These are phyloP conservation scores for Venturia oleaginea DNA, from an alignment of 2,329 filamentous ascomycete genomes.

Conservation along the genomic window DNA sequence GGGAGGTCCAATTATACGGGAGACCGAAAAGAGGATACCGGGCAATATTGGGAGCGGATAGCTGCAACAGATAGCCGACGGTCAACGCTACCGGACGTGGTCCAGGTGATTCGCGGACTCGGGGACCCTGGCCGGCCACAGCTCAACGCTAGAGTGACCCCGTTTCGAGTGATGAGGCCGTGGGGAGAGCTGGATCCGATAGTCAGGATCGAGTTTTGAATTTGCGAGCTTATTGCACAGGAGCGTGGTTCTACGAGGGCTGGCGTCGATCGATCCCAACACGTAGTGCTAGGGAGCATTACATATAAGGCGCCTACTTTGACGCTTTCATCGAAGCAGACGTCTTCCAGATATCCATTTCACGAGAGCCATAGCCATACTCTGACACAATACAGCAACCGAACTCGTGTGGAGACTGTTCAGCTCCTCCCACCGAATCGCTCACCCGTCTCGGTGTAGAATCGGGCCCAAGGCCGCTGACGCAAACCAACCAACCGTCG, in stretches of 20 bases:
- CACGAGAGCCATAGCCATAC: background rate
- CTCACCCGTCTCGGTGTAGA: background rate
- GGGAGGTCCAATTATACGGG: background rate
- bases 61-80: background rate
- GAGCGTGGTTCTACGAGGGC: constrained; percentile 4
- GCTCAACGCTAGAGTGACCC: background rate
- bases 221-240: constrained; percentile 1
- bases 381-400: background rate
- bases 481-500: background rate
- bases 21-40: background rate
- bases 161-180: background rate
- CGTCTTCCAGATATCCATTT: background rate
- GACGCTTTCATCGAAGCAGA: background rate
- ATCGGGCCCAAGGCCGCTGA: background rate
- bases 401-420: background rate
- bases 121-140: background rate
- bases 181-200: background rate
- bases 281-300: background rate
- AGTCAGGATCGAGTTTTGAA: constrained; percentile 1
- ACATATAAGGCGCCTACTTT: background rate
- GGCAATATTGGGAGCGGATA: background rate
- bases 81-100: background rate
- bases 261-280: constrained; percentile 5
- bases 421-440: background rate
- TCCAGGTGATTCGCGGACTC: background rate